Conservation (phyloP, 2,329 filamentous ascomycete species). For the Epichloe scottii region DNA sequence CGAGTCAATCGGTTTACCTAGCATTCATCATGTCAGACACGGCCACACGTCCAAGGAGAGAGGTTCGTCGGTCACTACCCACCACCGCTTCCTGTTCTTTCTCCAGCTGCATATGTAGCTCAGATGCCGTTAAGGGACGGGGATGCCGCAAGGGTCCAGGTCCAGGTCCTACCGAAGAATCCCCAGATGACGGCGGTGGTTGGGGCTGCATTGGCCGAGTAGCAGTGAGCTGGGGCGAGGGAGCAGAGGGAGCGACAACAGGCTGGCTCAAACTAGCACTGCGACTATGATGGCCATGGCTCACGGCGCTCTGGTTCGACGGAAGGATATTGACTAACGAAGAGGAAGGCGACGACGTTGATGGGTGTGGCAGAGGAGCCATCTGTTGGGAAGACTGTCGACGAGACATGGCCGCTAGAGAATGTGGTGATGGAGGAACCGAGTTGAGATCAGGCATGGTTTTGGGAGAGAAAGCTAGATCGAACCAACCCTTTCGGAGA, state of each 20-base stretch:
- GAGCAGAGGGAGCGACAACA: slow-evolving; percentile 21
- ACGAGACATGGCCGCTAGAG: slow-evolving; percentile 25
- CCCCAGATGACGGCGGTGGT: slow-evolving; percentile 17
- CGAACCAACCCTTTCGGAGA: slow-evolving; percentile 1
- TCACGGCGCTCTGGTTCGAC: slow-evolving; percentile 39
- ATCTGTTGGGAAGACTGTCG: slow-evolving; percentile 33
- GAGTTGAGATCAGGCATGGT: slow-evolving; percentile 44
- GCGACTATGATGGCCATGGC: slow-evolving; percentile 13
- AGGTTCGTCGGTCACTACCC: slow-evolving; percentile 19
- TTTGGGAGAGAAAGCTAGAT: neutral
- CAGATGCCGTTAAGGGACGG: slow-evolving; percentile 73
- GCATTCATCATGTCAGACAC: neutral
- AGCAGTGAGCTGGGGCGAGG: slow-evolving; percentile 12
- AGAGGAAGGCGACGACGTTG: slow-evolving; percentile 12
- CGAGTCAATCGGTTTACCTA: slow-evolving; percentile 88
- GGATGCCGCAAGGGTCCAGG: slow-evolving; percentile 75
- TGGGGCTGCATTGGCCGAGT: slow-evolving; percentile 17
- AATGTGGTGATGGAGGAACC: slow-evolving; percentile 37
- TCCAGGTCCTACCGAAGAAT: slow-evolving; percentile 37
- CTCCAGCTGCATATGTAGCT: slow-evolving; percentile 80
- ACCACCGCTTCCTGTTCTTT: slow-evolving; percentile 93
- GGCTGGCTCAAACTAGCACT: slow-evolving; percentile 6
- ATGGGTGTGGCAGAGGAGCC: slow-evolving; percentile 24
- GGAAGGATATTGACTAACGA: slow-evolving; percentile 44
- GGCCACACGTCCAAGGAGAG: too few relatives aligned